Evolutionary conservation across 2,329 filamentous ascomycete genomes (phyloP).

Genomic region (Rhytidhysteron rufulum): DNA sequence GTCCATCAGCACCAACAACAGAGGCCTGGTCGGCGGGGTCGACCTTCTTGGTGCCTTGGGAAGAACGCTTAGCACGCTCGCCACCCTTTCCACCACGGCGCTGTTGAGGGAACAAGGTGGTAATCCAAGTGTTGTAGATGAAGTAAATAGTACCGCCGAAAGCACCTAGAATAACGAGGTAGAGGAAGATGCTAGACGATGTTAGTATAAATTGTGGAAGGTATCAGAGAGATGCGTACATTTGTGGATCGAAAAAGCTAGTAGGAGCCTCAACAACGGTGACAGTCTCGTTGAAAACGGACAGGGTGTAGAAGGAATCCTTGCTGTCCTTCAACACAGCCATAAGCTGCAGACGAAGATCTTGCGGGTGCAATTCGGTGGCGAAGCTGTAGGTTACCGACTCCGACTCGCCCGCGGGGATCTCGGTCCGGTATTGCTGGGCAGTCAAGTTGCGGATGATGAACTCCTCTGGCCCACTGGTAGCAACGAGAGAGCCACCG

Average conservation of each 20-base stretch:
- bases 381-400: slow-evolving; percentile 78
- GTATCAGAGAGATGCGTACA: slow-evolving; percentile 57
- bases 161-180: slow-evolving; percentile 77
- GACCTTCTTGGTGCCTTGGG: slow-evolving; percentile 64
- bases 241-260: slow-evolving; percentile 90
- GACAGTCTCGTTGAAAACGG: slow-evolving; percentile 77
- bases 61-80: slow-evolving; percentile 61
- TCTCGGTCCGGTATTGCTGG: slow-evolving; percentile 67
- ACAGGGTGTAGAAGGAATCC: slow-evolving; percentile 69
- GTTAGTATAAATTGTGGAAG: slow-evolving; percentile 9
- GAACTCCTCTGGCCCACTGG: slow-evolving; percentile 50
- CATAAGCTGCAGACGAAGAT: slow-evolving; percentile 72
- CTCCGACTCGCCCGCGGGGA: slow-evolving; percentile 72
- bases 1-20: slow-evolving; percentile 67
- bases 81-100: slow-evolving; percentile 56
- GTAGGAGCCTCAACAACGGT: slow-evolving; percentile 85
- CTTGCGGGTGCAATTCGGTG: slow-evolving; percentile 89
- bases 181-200: slow-evolving; percentile 80
- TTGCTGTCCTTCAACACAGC: slow-evolving; percentile 67
- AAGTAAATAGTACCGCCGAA: slow-evolving; percentile 86
- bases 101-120: slow-evolving; percentile 89
- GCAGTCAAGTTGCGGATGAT: slow-evolving; percentile 83
- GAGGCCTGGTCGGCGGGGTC: slow-evolving; percentile 56
- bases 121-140: slow-evolving; percentile 98
- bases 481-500: slow-evolving; percentile 66